Evolutionary conservation across 441 rosid species (phyloP).

Genomic region (California macrophylla): DNA sequence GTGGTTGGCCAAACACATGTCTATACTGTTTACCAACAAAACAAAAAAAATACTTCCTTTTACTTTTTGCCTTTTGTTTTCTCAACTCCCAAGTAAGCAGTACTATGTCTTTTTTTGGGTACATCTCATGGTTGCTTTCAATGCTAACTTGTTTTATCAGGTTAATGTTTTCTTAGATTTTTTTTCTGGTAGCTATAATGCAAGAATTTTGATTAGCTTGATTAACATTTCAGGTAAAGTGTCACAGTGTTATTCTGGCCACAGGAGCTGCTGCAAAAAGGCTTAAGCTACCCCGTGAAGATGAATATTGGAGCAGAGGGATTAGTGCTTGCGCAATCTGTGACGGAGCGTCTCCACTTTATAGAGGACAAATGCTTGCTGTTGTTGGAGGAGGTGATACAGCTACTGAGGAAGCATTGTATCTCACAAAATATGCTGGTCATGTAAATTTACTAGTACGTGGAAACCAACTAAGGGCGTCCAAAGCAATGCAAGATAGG

Average conservation of each 20-base stretch:
- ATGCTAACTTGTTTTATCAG: background rate
- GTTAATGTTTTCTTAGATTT: no score
- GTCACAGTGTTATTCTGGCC: constrained; percentile 2
- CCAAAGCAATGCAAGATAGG: constrained; percentile 6
- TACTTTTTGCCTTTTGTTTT: background rate
- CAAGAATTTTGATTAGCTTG: background rate
- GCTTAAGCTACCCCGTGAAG: constrained; percentile 2
- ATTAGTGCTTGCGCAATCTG: background rate
- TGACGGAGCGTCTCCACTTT: constrained; percentile 1
- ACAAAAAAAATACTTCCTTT: background rate
- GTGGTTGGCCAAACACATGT: background rate
- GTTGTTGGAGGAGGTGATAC: constrained; percentile 2
- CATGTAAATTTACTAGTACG: constrained; percentile 1
- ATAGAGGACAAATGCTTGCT: background rate
- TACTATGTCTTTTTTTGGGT: background rate
- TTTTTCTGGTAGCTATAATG: background rate
- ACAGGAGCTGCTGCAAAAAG: constrained; percentile 1
- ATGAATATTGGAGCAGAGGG: constrained; percentile 2
- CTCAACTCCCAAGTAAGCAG: background rate
- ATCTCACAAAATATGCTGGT: background rate
- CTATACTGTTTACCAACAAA: background rate
- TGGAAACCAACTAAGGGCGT: background rate
- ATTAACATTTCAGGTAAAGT: background rate
- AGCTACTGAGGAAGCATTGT: constrained; percentile 3
- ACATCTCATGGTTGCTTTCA: background rate